phyloP scores from a whole-genome alignment of 2,329 filamentous ascomycete species.

The Trichoderma sp. region DNA sequence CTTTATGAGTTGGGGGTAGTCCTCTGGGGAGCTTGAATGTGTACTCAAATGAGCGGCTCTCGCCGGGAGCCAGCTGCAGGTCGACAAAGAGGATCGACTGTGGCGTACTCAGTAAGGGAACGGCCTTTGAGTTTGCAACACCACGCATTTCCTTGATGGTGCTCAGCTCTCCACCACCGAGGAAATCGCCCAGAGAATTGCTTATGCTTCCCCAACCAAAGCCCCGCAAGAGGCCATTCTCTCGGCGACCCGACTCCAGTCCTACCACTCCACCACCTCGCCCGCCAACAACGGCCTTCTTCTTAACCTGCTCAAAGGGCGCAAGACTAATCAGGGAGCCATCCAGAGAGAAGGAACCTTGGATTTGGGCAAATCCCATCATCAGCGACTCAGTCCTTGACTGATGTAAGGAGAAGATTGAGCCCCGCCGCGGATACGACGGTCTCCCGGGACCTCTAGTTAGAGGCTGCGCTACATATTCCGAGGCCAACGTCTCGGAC shows the following conservation, averaged over 20 bases:
- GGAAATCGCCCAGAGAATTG: conserved; percentile 79
- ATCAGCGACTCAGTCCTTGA: conserved; percentile 71
- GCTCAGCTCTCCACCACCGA: conserved; percentile 84
- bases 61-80: conserved; percentile 78
- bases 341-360: conserved; percentile 87
- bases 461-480: conserved; percentile 64
- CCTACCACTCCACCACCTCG: conserved; percentile 86
- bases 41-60: conserved; percentile 85
- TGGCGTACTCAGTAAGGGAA: conserved; percentile 89
- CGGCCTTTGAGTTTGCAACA: conserved; percentile 76
- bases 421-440: conserved; percentile 46
- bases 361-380: conserved; percentile 96
- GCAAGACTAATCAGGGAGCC: conserved; percentile 85
- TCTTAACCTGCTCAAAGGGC: conserved; percentile 92
- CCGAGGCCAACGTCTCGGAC: conserved; percentile 86
- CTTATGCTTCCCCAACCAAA: conserved; percentile 88
- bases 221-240: conserved; percentile 75
- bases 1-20: conserved; percentile 85
- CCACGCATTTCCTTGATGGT: conserved; percentile 95
- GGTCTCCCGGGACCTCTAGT: conserved; percentile 37
- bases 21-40: conserved; percentile 81
- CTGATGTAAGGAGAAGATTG: conserved; percentile 43
- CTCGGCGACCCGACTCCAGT: conserved; percentile 67
- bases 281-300: conserved; percentile 84
- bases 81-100: conserved; percentile 97